Percentiles rank a stretch among this genome's conserved stretches.
Evolutionary conservation across 78 protist species (phyloP).

Genomic region (Dictyostelium discoideum): dicty_2.7 NC_007088.5:3471501-3472000

Average conservation of each 20-base stretch:
- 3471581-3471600: neutral
- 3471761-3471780: conserved; percentile 54
- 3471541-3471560: neutral
- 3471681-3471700: conserved; percentile 1
- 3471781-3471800: conserved; percentile 42
- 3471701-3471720: neutral
- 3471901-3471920: neutral
- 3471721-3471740: neutral
- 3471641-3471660: neutral
- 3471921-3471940: neutral
- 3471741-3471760: neutral
- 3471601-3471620: neutral
- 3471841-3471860: neutral
- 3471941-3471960: neutral
- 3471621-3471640: neutral
- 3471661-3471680: neutral
- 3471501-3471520: neutral
- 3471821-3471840: conserved; percentile 20
- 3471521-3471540: neutral
- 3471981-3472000: neutral
- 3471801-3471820: conserved; percentile 29
- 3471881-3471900: neutral
- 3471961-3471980: conserved; percentile 2
- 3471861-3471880: neutral
- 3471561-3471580: neutral